Conservation (phyloP, 768 basidiomycete species). For the Trametes gibbosa region DNA sequence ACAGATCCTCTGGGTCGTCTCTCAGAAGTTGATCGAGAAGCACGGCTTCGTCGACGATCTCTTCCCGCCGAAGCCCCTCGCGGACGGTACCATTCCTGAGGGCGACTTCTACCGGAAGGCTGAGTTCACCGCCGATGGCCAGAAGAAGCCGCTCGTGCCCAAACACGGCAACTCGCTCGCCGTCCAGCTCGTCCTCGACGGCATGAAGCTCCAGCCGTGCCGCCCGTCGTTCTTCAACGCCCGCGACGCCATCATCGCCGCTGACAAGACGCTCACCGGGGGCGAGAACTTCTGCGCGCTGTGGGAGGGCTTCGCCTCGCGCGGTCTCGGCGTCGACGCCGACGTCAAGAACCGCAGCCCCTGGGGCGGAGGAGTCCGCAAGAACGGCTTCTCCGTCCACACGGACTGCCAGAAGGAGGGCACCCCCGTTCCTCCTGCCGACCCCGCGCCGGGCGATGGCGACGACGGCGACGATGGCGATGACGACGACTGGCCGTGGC, state of each 20-base stretch:
- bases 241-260: constrained; percentile 86
- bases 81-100: constrained; percentile 59
- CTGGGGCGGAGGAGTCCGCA: constrained; percentile 90
- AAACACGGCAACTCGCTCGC: constrained; percentile 89
- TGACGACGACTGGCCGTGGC: constrained; percentile 25
- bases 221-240: constrained; percentile 88
- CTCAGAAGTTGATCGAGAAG: constrained; percentile 71
- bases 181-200: constrained; percentile 82
- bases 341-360: constrained; percentile 72
- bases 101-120: constrained; percentile 72
- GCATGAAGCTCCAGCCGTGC: constrained; percentile 95
- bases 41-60: constrained; percentile 78
- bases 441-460: constrained; percentile 35
- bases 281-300: constrained; percentile 90
- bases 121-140: constrained; percentile 35
- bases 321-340: constrained; percentile 82
- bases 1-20: constrained; percentile 79
- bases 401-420: constrained; percentile 34
- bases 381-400: constrained; percentile 49
- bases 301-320: constrained; percentile 80
- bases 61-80: constrained; percentile 74
- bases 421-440: constrained; percentile 23
- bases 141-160: constrained; percentile 66
- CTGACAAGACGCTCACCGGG: constrained; percentile 85
- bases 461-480: constrained; percentile 30